Percentiles rank a stretch among this genome's conserved stretches.
These are phyloP conservation scores for Chytriomyces confervae DNA, from an alignment of 192 early-diverging fungal genomes.

Conservation along the genomic window DNA sequence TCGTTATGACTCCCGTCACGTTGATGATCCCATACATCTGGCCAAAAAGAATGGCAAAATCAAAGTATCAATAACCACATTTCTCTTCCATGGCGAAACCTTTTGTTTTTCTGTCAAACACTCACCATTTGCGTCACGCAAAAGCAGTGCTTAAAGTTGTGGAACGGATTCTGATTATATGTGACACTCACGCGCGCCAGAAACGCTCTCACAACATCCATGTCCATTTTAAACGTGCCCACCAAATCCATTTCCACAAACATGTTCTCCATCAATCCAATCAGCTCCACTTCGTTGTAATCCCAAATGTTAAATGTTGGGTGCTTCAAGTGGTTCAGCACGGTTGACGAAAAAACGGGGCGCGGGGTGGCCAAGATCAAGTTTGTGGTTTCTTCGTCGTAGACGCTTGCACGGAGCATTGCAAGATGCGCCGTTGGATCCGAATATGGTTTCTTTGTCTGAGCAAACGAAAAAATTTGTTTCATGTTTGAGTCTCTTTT, in stretches of 20 bases:
- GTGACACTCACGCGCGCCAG: conserved; percentile 37
- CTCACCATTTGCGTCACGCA: conserved; percentile 56
- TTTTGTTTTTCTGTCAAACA: neutral
- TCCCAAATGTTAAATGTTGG: conserved; percentile 58
- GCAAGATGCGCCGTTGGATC: conserved; percentile 36
- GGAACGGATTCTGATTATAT: conserved; percentile 52
- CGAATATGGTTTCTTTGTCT: conserved; percentile 26
- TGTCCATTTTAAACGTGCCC: conserved; percentile 43
- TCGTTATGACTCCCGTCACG: conserved; percentile 42
- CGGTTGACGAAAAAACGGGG: conserved; percentile 33
- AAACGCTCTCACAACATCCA: conserved; percentile 35
- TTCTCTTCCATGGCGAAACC: neutral
- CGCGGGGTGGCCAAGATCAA: conserved; percentile 26
- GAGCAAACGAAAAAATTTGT: neutral
- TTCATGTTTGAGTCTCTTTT: neutral
- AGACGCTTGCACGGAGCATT: conserved; percentile 13
- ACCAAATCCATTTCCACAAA: conserved; percentile 46
- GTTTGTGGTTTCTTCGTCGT: conserved; percentile 8
- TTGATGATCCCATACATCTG: conserved; percentile 54
- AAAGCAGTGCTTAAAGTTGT: conserved; percentile 59
- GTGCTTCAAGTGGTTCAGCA: conserved; percentile 41
- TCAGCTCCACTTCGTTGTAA: conserved; percentile 50
- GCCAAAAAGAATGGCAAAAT: conserved; percentile 6
- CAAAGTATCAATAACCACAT: neutral
- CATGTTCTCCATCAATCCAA: conserved; percentile 49